Evolutionary conservation across 257 asterid genomes (phyloP).

Genomic region (Craterostigma plantagineum): DNA sequence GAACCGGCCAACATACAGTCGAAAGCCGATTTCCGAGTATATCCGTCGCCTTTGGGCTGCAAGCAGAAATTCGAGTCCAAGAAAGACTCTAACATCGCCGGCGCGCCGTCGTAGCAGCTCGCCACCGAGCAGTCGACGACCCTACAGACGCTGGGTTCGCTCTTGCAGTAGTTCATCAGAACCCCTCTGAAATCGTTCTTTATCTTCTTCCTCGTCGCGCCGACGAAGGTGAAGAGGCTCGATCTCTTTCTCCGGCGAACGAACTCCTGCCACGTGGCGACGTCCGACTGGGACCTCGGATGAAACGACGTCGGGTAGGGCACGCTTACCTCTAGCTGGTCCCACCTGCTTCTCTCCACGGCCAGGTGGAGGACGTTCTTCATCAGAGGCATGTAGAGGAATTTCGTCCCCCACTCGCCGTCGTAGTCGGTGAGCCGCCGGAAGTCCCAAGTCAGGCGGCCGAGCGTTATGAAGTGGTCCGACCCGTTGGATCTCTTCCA

Average conservation of each 20-base stretch:
- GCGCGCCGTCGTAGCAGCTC: slow-evolving; percentile 22
- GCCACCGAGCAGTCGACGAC: slow-evolving; percentile 37
- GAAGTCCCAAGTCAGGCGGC: slow-evolving; percentile 61
- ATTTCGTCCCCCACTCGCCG: slow-evolving; percentile 34
- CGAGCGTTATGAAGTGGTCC: slow-evolving; percentile 38
- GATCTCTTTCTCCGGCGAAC: slow-evolving; percentile 10
- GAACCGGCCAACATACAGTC: slow-evolving; percentile 52
- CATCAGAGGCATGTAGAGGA: slow-evolving; percentile 39
- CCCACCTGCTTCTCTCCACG: slow-evolving; percentile 22
- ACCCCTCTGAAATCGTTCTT: slow-evolving; percentile 26
- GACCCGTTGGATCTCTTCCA: slow-evolving; percentile 30
- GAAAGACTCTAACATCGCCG: slow-evolving; percentile 24
- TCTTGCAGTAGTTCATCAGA: slow-evolving; percentile 35
- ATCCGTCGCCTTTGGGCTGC: slow-evolving; percentile 68
- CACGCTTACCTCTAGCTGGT: slow-evolving; percentile 16
- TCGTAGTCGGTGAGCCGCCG: slow-evolving; percentile 30
- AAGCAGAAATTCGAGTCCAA: slow-evolving; percentile 52
- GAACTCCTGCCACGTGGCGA: slow-evolving; percentile 17
- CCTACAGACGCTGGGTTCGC: slow-evolving; percentile 16
- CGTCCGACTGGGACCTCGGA: slow-evolving; percentile 9
- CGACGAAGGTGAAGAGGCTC: slow-evolving; percentile 25
- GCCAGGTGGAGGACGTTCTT: slow-evolving; percentile 24
- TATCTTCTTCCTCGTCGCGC: slow-evolving; percentile 29
- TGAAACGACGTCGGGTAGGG: slow-evolving; percentile 38
- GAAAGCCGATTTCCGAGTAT: slow-evolving; percentile 57